Conservation (phyloP, 2,329 filamentous ascomycete genomes). For the Colletotrichum simmondsii region DNA sequence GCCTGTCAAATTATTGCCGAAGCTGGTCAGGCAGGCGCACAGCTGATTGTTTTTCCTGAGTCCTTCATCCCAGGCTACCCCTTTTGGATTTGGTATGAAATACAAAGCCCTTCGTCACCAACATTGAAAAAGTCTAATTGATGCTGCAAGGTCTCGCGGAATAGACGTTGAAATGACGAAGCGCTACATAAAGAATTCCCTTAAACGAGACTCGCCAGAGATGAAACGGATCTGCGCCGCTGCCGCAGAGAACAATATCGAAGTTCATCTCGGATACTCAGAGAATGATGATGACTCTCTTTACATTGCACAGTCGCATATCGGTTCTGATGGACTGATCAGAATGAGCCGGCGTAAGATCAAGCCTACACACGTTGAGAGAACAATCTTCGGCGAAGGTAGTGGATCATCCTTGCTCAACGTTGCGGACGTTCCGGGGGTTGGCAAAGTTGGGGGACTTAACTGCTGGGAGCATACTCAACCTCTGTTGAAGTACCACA, state of each 20-base stretch:
- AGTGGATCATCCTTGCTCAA: slow-evolving; percentile 42
- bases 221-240: slow-evolving; percentile 54
- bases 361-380: slow-evolving; percentile 64
- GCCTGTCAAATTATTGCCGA: slow-evolving; percentile 66
- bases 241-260: slow-evolving; percentile 54
- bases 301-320: slow-evolving; percentile 59
- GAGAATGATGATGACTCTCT: slow-evolving; percentile 56
- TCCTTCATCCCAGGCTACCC: slow-evolving; percentile 66
- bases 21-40: slow-evolving; percentile 62
- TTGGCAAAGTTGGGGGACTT: slow-evolving; percentile 63
- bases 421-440: slow-evolving; percentile 56
- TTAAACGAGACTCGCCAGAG: slow-evolving; percentile 51
- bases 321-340: slow-evolving; percentile 52
- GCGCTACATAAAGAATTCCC: slow-evolving; percentile 52
- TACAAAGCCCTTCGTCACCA: no score
- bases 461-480: slow-evolving; percentile 70
- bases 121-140: no score
- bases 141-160: no score
- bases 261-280: slow-evolving; percentile 60
- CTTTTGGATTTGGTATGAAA: not conserved
- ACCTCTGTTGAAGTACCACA: slow-evolving; percentile 52
- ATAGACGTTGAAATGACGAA: not conserved
- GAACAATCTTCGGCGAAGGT: slow-evolving; percentile 41
- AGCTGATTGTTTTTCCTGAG: slow-evolving; percentile 66
- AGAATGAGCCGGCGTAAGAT: slow-evolving; percentile 56